Percentiles rank a stretch among this genome's conserved stretches.
phyloP scores from a whole-genome alignment of 768 basidiomycete species.

The Phaeotremella fagi region DNA sequence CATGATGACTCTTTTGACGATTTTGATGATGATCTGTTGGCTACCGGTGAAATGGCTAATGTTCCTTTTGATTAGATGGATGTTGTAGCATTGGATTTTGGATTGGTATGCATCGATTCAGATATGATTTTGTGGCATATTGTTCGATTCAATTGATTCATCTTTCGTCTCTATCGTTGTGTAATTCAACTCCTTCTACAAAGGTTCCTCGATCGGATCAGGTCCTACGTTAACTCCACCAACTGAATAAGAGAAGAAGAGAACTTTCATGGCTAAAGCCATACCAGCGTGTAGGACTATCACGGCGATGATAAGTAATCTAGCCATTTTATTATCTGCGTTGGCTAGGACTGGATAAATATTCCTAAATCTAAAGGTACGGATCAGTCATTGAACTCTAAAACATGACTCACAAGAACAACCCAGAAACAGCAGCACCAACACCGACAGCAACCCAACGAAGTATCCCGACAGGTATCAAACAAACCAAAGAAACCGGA shows the following conservation, averaged over 20 bases:
- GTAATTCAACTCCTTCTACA: background rate
- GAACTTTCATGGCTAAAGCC: constrained; percentile 78
- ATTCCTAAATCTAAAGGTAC: constrained; percentile 37
- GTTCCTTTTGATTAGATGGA: constrained; percentile 40
- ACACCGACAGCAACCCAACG: constrained; percentile 73
- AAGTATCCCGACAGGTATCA: constrained; percentile 74
- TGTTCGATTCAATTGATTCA: background rate
- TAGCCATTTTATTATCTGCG: constrained; percentile 78
- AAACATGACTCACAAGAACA: constrained; percentile 67
- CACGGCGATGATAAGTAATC: constrained; percentile 73
- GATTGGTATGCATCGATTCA: background rate
- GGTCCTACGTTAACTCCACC: constrained; percentile 25
- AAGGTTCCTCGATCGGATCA: constrained; percentile 28
- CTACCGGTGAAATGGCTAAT: constrained; percentile 72
- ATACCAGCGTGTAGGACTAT: constrained; percentile 70
- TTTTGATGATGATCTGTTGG: constrained; percentile 73
- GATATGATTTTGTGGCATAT: background rate
- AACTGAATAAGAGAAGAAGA: constrained; percentile 56
- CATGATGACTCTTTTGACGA: constrained; percentile 57
- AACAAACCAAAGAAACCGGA: constrained; percentile 57
- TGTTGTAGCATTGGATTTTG: background rate
- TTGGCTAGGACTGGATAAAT: constrained; percentile 84
- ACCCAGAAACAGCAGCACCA: constrained; percentile 76
- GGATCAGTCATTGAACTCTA: background rate
- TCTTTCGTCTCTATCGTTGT: background rate